A percentile compares a stretch with the other conserved stretches of the same genome.
Conservation (phyloP, 306 rosid genomes). For the Clitoria ternatea region DNA sequence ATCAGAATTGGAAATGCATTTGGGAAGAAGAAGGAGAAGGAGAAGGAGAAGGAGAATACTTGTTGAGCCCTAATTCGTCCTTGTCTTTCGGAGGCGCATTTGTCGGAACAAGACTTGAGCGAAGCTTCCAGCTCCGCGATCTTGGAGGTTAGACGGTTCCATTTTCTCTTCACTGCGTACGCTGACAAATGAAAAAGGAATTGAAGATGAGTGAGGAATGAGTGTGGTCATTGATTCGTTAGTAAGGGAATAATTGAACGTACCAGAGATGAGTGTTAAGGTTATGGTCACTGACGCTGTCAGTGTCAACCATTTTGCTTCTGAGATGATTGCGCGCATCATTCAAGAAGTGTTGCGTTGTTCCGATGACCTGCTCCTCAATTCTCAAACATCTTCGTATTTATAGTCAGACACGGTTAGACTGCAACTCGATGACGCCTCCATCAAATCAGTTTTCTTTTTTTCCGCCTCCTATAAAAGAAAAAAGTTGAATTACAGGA, state of each 20-base stretch:
- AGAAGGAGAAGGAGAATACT: slow-evolving; percentile 29
- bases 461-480: no score
- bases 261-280: slow-evolving; percentile 44
- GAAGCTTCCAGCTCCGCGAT: slow-evolving; percentile 54
- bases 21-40: background rate
- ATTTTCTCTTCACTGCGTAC: slow-evolving; percentile 44
- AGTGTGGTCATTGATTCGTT: background rate
- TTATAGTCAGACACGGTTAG: no score
- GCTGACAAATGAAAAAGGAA: slow-evolving; percentile 23
- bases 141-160: slow-evolving; percentile 52
- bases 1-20: background rate
- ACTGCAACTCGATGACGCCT: no score
- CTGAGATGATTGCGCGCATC: slow-evolving; percentile 10
- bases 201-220: background rate
- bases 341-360: no score
- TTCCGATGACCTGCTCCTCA: background rate
- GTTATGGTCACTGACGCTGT: slow-evolving; percentile 21
- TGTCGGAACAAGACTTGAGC: slow-evolving; percentile 48
- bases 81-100: slow-evolving; percentile 73
- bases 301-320: slow-evolving; percentile 27
- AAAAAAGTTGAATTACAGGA: no score
- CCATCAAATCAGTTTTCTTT: no score
- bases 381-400: background rate
- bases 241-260: background rate
- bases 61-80: slow-evolving; percentile 96